Conservation (phyloP, 768 basidiomycete genomes). For the Russula dissimulans region DNA sequence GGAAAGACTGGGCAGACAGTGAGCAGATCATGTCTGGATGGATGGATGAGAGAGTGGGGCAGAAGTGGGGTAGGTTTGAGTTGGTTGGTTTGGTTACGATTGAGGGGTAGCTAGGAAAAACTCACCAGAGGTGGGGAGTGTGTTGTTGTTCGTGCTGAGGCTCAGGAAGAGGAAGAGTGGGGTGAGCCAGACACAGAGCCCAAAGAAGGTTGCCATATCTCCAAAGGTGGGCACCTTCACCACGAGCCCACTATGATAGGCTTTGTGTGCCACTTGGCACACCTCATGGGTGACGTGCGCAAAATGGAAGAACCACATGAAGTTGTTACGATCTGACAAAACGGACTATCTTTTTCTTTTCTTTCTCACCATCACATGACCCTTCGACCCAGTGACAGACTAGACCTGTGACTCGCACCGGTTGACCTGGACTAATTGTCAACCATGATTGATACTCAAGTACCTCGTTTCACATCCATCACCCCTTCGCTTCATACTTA, state of each 20-base stretch:
- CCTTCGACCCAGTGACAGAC: too few species aligned
- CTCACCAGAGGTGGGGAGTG: constrained; percentile 50
- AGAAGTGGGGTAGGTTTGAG: too few species aligned
- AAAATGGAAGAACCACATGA: constrained; percentile 96
- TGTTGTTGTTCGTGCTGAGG: constrained; percentile 94
- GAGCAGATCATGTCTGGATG: not conserved
- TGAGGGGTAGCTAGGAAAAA: not conserved
- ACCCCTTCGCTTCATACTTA: too few species aligned
- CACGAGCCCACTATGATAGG: constrained; percentile 33
- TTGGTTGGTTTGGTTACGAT: too few species aligned
- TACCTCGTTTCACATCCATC: too few species aligned
- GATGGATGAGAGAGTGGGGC: not conserved
- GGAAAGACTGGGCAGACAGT: constrained; percentile 20
- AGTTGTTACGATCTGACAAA: too few species aligned
- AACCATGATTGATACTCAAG: too few species aligned
- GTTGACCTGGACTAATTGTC: too few species aligned
- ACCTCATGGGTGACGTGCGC: constrained; percentile 59
- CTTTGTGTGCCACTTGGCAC: constrained; percentile 36
- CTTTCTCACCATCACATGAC: too few species aligned
- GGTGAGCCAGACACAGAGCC: constrained; percentile 76
- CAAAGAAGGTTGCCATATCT: constrained; percentile 80
- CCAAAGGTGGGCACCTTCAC: constrained; percentile 35
- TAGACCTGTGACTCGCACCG: too few species aligned
- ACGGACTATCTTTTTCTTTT: too few species aligned
- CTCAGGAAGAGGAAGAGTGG: constrained; percentile 94